phyloP scores from a whole-genome alignment of 371 early-diverging fungal genomes.

The Mucor irregularis region DNA sequence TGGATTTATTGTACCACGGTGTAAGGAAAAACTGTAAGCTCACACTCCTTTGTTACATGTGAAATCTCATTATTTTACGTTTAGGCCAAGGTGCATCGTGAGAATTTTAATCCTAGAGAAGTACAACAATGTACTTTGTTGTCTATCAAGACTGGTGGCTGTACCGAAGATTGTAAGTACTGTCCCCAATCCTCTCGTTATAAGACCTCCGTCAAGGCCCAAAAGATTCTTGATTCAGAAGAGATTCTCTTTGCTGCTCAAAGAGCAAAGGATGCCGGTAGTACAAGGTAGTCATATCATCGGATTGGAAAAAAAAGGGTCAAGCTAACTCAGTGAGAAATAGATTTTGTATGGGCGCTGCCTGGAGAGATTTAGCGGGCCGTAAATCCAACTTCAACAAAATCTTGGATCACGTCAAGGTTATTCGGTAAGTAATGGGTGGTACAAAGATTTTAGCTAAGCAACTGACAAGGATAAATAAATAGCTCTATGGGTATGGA shows the following conservation, averaged over 20 bases:
- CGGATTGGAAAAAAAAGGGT: too few relatives aligned
- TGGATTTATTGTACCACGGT: constrained; percentile 78
- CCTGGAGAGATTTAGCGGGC: constrained; percentile 84
- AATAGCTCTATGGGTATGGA: constrained; percentile 87
- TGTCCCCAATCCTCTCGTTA: constrained; percentile 84
- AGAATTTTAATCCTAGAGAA: constrained; percentile 69
- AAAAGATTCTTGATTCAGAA: constrained; percentile 73
- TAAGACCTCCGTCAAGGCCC: constrained; percentile 73
- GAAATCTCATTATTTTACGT: neutral
- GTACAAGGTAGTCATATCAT: constrained; percentile 48
- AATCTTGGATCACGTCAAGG: constrained; percentile 75
- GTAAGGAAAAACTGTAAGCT: constrained; percentile 46
- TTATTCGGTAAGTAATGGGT: constrained; percentile 66
- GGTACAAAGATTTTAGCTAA: neutral
- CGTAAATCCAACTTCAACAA: constrained; percentile 85
- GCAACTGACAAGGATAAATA: neutral
- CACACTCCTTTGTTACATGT: constrained; percentile 1
- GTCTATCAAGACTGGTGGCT: constrained; percentile 89
- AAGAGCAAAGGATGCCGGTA: constrained; percentile 81
- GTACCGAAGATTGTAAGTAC: constrained; percentile 86
- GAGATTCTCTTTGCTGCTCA: constrained; percentile 77
- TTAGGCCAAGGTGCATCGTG: constrained; percentile 79
- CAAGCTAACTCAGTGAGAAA: too few relatives aligned
- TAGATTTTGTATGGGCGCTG: constrained; percentile 85
- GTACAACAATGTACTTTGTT: constrained; percentile 85